Evolutionary conservation across 768 basidiomycete genomes (phyloP).

Genomic region (Trametes punicea): DNA sequence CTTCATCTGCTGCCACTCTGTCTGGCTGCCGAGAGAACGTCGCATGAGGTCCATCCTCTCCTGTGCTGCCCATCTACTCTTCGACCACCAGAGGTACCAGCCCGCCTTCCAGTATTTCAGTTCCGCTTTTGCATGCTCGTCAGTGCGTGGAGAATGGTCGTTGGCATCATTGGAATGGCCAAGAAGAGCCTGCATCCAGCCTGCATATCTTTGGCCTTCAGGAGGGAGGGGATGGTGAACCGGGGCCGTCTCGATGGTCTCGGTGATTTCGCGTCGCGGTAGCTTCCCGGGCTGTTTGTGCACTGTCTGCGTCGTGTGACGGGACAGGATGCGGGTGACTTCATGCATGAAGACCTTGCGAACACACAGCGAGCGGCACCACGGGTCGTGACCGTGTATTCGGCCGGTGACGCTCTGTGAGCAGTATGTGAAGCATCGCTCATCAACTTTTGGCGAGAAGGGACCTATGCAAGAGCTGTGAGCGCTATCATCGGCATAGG

Average conservation of each 20-base stretch:
- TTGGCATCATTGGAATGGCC: not conserved
- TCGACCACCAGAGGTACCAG: conserved; percentile 70
- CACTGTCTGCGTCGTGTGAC: conserved; percentile 13
- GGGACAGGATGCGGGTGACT: conserved; percentile 27
- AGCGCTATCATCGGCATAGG: not conserved
- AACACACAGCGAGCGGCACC: conserved; percentile 36
- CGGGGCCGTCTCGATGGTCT: conserved; percentile 1
- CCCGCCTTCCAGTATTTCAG: conserved; percentile 70
- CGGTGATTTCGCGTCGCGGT: conserved; percentile 16
- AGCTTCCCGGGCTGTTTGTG: conserved; percentile 7
- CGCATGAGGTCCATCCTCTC: conserved; percentile 62
- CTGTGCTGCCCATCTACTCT: conserved; percentile 47
- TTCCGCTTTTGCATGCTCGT: conserved; percentile 23
- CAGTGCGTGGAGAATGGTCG: not conserved
- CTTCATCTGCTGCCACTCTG: conserved; percentile 37
- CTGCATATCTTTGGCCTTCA: conserved; percentile 52
- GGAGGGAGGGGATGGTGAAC: conserved; percentile 56
- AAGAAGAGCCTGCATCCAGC: conserved; percentile 34
- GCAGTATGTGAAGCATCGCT: conserved; percentile 37
- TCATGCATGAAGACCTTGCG: conserved; percentile 37
- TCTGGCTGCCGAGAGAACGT: conserved; percentile 51
- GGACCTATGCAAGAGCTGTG: conserved; percentile 15
- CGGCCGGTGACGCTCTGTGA: conserved; percentile 33
- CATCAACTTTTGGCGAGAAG: conserved; percentile 32
- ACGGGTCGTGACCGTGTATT: conserved; percentile 30